Percentiles rank a stretch among this genome's conserved stretches.
Evolutionary conservation across 768 basidiomycete genomes (phyloP).

Genomic region (Gloeopeniophorella convolvens): DNA sequence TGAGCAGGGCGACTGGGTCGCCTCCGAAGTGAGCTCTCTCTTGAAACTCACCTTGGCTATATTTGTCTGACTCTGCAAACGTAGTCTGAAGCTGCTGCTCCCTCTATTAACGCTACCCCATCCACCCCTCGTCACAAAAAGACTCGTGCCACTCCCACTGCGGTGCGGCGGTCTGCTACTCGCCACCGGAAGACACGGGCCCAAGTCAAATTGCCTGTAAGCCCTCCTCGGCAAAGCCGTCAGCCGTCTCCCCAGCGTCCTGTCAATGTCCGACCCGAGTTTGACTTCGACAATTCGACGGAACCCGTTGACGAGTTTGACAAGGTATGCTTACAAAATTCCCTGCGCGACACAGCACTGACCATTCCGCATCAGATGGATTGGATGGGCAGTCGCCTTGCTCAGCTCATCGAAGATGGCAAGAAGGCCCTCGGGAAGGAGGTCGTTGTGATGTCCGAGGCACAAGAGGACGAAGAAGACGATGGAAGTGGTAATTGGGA

Average conservation of each 20-base stretch:
- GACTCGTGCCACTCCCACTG: slow-evolving; percentile 29
- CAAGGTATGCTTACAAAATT: slow-evolving; percentile 8
- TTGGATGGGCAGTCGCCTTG: slow-evolving; percentile 70
- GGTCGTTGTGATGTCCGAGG: slow-evolving; percentile 71
- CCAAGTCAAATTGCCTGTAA: slow-evolving; percentile 12
- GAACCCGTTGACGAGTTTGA: slow-evolving; percentile 14
- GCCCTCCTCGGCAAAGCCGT: slow-evolving; percentile 22
- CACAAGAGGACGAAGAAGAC: slow-evolving; percentile 68
- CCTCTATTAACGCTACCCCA: slow-evolving; percentile 31
- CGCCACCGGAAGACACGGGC: slow-evolving; percentile 34
- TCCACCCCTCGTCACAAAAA: slow-evolving; percentile 34
- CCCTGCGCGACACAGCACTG: not conserved
- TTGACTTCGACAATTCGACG: slow-evolving; percentile 31
- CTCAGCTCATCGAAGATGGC: slow-evolving; percentile 69
- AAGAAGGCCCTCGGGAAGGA: slow-evolving; percentile 71
- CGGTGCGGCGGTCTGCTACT: slow-evolving; percentile 31
- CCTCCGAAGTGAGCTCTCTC: slow-evolving; percentile 3
- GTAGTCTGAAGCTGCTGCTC: slow-evolving; percentile 1
- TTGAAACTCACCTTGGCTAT: not conserved
- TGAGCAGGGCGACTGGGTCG: slow-evolving; percentile 51
- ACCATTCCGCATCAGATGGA: slow-evolving; percentile 50
- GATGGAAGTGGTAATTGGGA: slow-evolving; percentile 74
- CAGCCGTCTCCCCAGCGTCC: slow-evolving; percentile 21
- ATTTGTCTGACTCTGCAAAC: not conserved
- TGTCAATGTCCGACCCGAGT: slow-evolving; percentile 34